Evolutionary conservation across 176 grass and related monocot species (phyloP), one percentile per base, ranked within the genome.

Genomic region (Avena eriantha): DNA sequence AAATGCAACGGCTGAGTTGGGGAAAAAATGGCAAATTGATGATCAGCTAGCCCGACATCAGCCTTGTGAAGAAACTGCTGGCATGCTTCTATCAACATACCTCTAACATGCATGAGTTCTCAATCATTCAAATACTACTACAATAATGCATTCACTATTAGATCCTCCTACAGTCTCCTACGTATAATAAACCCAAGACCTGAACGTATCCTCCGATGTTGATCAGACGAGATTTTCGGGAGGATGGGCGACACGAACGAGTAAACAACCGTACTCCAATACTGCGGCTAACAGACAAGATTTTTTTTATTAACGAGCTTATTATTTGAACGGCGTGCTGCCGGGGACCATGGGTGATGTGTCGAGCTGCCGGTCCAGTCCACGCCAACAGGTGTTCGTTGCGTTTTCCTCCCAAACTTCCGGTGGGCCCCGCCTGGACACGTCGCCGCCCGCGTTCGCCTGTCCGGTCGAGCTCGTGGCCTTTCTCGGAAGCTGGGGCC

Each of bases 361-460:
- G 68, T 51, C 51, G 16, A 47, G 8, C 13, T 14, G 50, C 50
- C 14, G 54, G 54, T 56, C 47, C 69, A 73, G 54, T 56, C 47
- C 78, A 46, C 34, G 12, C 31, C 31, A 39, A n/a, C 53, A n/a
- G 15, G 70, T 49, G 70, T 16, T 31, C 9, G 63, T 59, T 69
- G 14, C 21, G 50, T 71, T 35, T 83, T 3, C 49, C 7, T 5
- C 1, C 11, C n/a, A 0, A 9, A 48, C 61, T 39, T 66, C 18
- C 4, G 8, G 69, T 10, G 59, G 66, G 7, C 71, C 71, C 71
- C 48, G n/a, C 43, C 1, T 2, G 15, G 82, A 80, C 87, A 89
- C 82, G 76, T 80, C 6, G 55, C 82, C 53, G 4, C 23, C 82
- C 53, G 4, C 23, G 45, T 60, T 47, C 14, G 73, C 55, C 4